Evolutionary conservation across 805 yeast genomes (phyloP).

Genomic region (Wickerhamiella australiensis): DNA sequence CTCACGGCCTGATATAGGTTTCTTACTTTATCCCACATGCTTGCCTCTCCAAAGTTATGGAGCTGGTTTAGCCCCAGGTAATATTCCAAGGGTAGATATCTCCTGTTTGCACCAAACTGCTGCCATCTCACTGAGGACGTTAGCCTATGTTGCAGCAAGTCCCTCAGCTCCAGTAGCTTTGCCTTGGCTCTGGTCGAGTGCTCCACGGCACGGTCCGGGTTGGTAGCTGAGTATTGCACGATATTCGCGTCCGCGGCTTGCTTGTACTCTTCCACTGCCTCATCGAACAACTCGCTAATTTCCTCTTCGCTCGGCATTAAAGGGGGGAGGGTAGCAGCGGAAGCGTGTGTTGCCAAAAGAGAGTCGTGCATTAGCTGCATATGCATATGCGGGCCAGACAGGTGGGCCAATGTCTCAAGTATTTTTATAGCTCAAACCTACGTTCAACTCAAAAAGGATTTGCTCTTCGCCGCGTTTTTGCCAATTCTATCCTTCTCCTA

Average conservation of each 20-base stretch:
- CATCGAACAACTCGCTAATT: background rate
- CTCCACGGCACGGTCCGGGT: background rate
- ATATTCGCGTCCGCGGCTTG: background rate
- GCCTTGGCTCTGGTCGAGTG: background rate
- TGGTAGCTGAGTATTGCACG: background rate
- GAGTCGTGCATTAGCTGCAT: background rate
- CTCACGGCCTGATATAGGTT: background rate
- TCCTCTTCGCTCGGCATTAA: background rate
- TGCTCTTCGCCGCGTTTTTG: too few relatives aligned
- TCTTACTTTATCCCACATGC: background rate
- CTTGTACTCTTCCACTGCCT: background rate
- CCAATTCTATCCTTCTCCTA: too few relatives aligned
- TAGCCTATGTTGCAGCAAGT: background rate
- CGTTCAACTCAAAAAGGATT: too few relatives aligned
- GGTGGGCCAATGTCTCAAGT: conserved; percentile 4
- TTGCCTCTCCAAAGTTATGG: background rate
- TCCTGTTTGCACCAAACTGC: background rate
- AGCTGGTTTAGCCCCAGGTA: background rate
- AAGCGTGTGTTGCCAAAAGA: background rate
- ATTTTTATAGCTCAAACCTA: background rate
- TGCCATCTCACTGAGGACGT: background rate
- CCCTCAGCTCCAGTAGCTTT: background rate
- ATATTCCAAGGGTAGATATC: background rate
- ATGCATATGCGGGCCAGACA: background rate
- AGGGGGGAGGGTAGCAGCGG: background rate